phyloP scores from a whole-genome alignment of 495 filamentous ascomycete genomes.

The Saxophila tyrrhenica region DNA sequence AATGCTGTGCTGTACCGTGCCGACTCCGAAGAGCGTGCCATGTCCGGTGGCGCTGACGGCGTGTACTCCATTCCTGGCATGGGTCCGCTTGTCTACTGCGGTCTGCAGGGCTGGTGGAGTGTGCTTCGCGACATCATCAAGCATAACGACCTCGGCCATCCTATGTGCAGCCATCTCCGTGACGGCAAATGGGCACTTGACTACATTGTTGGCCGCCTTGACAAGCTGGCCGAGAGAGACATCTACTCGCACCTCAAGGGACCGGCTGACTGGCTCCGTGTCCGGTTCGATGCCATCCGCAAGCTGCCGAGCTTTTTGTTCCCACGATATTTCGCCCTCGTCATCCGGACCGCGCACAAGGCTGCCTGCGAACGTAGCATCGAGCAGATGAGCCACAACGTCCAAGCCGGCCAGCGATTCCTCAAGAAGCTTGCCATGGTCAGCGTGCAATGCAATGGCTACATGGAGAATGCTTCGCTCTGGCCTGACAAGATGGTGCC shows the following conservation, averaged over 20 bases:
- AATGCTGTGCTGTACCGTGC: slow-evolving; percentile 89
- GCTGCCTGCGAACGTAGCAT: slow-evolving; percentile 69
- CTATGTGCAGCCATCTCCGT: slow-evolving; percentile 82
- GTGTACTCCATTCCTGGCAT: slow-evolving; percentile 74
- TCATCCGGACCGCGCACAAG: slow-evolving; percentile 74
- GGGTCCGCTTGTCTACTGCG: slow-evolving; percentile 84
- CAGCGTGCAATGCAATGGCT: slow-evolving; percentile 77
- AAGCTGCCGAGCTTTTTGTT: slow-evolving; percentile 78
- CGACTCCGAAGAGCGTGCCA: slow-evolving; percentile 82
- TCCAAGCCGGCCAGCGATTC: slow-evolving; percentile 73
- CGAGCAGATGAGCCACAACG: slow-evolving; percentile 62
- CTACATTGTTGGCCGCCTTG: slow-evolving; percentile 68
- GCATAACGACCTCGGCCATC: slow-evolving; percentile 86
- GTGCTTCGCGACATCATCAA: slow-evolving; percentile 71
- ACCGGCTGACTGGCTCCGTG: slow-evolving; percentile 65
- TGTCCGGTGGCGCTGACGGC: slow-evolving; percentile 68
- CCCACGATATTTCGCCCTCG: slow-evolving; percentile 85
- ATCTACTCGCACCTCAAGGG: slow-evolving; percentile 47
- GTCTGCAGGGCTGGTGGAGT: slow-evolving; percentile 98
- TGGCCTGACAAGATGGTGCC: slow-evolving; percentile 76
- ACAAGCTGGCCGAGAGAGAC: slow-evolving; percentile 52
- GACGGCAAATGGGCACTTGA: slow-evolving; percentile 92
- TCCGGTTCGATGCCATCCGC: slow-evolving; percentile 73
- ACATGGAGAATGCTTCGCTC: slow-evolving; percentile 77
- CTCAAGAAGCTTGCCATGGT: slow-evolving; percentile 77